phyloP scores from a whole-genome alignment of 441 rosid genomes.

The Gossypium aridum region DNA sequence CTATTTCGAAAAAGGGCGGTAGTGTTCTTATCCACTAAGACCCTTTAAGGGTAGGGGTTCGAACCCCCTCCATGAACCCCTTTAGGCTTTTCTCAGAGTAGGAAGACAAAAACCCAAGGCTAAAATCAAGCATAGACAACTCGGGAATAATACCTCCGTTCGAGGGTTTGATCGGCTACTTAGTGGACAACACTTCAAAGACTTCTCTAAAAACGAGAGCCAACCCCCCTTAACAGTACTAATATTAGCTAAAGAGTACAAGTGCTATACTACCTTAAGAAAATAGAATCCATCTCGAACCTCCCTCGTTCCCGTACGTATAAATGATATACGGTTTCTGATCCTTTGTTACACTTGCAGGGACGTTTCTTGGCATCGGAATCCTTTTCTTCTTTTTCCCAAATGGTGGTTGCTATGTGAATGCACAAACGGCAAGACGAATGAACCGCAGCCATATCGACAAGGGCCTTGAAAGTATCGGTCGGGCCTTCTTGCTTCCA shows the following conservation, averaged over 20 bases:
- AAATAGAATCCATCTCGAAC: conserved; percentile 69
- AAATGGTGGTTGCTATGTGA: conserved; percentile 66
- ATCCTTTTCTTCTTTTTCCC: conserved; percentile 60
- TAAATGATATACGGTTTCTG: conserved; percentile 56
- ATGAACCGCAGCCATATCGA: conserved; percentile 91
- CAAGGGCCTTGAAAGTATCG: conserved; percentile 83
- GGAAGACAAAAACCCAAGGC: no score
- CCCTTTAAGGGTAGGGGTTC: no score
- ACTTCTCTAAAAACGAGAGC: no score
- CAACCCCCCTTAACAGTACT: no score
- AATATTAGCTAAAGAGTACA: neutral
- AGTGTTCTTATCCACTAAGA: no score
- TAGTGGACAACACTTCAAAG: no score
- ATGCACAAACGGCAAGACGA: conserved; percentile 92
- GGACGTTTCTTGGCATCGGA: conserved; percentile 50
- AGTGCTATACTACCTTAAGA: conserved; percentile 45
- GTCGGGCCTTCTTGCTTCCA: conserved; percentile 90
- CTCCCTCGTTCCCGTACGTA: conserved; percentile 79
- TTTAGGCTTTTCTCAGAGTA: no score
- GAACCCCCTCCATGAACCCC: no score
- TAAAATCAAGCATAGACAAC: no score
- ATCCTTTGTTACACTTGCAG: conserved; percentile 71
- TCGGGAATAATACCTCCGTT: no score
- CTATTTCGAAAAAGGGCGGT: no score
- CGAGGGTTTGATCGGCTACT: no score